These are phyloP conservation scores for Aspergillus sp. DNA, from an alignment of 2,329 filamentous ascomycete species.

Conservation along the genomic window DNA sequence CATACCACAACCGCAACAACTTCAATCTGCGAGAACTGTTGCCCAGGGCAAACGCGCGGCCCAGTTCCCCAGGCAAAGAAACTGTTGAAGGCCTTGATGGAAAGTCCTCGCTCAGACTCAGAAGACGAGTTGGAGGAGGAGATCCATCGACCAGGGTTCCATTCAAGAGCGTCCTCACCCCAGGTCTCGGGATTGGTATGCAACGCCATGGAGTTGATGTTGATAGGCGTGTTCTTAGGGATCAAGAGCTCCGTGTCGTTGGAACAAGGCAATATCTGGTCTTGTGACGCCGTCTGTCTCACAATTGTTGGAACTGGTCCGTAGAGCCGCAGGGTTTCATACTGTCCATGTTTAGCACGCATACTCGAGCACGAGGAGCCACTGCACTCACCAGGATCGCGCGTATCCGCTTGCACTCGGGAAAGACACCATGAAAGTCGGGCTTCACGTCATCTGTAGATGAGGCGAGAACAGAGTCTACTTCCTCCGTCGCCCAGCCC, in stretches of 20 bases:
- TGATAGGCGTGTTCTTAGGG: not conserved
- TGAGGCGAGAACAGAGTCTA: not conserved
- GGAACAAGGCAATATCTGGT: not conserved
- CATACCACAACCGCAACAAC: constrained; percentile 1
- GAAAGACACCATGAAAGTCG: not conserved
- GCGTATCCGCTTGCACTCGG: not conserved
- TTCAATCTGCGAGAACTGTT: constrained; percentile 8
- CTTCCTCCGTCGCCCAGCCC: constrained; percentile 3
- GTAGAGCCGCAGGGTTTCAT: constrained; percentile 12
- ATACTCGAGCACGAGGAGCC: not conserved
- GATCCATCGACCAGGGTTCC: constrained; percentile 10
- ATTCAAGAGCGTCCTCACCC: not conserved
- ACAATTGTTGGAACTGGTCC: constrained; percentile 3
- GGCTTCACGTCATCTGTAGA: no score
- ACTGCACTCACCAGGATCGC: constrained; percentile 4
- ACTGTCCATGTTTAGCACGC: not conserved
- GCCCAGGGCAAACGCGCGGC: constrained; percentile 1
- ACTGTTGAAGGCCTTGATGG: not conserved
- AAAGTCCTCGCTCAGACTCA: not conserved
- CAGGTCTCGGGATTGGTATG: constrained; percentile 1
- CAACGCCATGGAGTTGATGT: constrained; percentile 3
- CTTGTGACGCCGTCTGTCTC: not conserved
- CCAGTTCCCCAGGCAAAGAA: constrained; percentile 8
- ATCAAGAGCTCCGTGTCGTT: not conserved
- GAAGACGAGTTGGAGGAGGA: no score